These are phyloP conservation scores for Aspergillus quadricinctus DNA, from an alignment of 2,329 filamentous ascomycete genomes.

Conservation along the genomic window DNA sequence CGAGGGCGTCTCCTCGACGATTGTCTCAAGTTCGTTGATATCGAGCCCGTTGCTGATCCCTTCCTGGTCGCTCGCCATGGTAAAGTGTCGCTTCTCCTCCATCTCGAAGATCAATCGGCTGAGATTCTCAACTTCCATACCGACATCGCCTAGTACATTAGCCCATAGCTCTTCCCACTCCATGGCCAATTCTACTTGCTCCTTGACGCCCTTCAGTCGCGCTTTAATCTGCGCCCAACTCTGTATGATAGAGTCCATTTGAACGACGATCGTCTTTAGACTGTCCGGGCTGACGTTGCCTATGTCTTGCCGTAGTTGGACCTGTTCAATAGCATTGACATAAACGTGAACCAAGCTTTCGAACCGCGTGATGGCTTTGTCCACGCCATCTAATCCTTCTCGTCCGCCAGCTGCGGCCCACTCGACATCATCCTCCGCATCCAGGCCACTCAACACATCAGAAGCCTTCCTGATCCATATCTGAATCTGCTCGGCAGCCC, in stretches of 20 bases:
- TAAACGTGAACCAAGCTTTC: slow-evolving; percentile 89
- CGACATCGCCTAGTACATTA: slow-evolving; percentile 86
- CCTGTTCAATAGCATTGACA: slow-evolving; percentile 84
- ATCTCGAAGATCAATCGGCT: slow-evolving; percentile 87
- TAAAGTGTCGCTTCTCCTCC: slow-evolving; percentile 89
- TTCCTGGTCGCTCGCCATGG: slow-evolving; percentile 59
- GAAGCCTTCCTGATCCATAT: slow-evolving; percentile 91
- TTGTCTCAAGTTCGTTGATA: slow-evolving; percentile 85
- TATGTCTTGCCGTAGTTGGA: slow-evolving; percentile 78
- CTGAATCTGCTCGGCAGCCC: slow-evolving; percentile 85
- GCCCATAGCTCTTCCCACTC: slow-evolving; percentile 99
- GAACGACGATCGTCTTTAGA: slow-evolving; percentile 68
- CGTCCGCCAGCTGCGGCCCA: slow-evolving; percentile 85
- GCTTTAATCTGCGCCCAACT: slow-evolving; percentile 81
- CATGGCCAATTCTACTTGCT: slow-evolving; percentile 94
- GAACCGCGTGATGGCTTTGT: slow-evolving; percentile 72
- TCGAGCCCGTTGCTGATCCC: slow-evolving; percentile 54
- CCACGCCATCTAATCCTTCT: slow-evolving; percentile 52
- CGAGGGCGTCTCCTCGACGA: slow-evolving; percentile 77
- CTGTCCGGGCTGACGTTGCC: slow-evolving; percentile 64
- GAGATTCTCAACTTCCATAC: slow-evolving; percentile 77
- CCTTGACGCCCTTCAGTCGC: slow-evolving; percentile 73
- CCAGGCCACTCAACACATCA: slow-evolving; percentile 80
- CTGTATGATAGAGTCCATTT: slow-evolving; percentile 82
- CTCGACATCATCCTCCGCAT: slow-evolving; percentile 95